Percentiles rank a stretch among this genome's conserved stretches.
These are phyloP conservation scores for Solanum ahanhuiri DNA, from an alignment of 257 asterid species.

Conservation along the genomic window DNA sequence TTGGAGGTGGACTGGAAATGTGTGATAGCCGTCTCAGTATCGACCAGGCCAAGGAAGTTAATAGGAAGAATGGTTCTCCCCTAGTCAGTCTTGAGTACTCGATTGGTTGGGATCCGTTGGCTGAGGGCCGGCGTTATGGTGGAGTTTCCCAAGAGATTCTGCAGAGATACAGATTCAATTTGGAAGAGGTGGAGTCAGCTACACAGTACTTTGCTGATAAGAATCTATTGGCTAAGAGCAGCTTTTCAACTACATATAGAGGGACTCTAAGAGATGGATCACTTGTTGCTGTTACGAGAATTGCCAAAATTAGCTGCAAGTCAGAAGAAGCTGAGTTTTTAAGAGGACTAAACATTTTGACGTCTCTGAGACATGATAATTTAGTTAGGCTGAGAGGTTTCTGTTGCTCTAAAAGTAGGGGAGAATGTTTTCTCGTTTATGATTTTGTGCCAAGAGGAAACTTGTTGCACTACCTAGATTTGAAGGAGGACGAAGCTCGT, in stretches of 20 bases:
- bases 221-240: conserved; percentile 66
- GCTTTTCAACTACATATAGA: conserved; percentile 49
- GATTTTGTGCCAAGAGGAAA: conserved; percentile 68
- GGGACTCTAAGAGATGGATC: conserved; percentile 83
- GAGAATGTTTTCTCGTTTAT: conserved; percentile 76
- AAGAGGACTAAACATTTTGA: conserved; percentile 49
- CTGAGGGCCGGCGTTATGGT: conserved; percentile 70
- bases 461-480: conserved; percentile 49
- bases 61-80: conserved; percentile 74
- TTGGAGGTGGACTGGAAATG: conserved; percentile 22
- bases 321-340: conserved; percentile 82
- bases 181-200: conserved; percentile 77
- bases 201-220: conserved; percentile 74
- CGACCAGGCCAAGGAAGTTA: conserved; percentile 33
- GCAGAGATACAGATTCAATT: conserved; percentile 58
- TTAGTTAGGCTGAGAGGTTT: conserved; percentile 71
- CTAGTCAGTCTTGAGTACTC: conserved; percentile 84
- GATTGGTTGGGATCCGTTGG: conserved; percentile 86
- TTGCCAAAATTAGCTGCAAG: conserved; percentile 75
- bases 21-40: conserved; percentile 29
- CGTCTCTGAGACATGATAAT: conserved; percentile 72
- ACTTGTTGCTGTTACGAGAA: conserved; percentile 58
- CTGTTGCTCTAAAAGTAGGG: conserved; percentile 76
- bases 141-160: conserved; percentile 50
- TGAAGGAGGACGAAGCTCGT: conserved; percentile 42